phyloP scores from a whole-genome alignment of 2,329 filamentous ascomycete genomes.

The Byssochlamys sp. region DNA sequence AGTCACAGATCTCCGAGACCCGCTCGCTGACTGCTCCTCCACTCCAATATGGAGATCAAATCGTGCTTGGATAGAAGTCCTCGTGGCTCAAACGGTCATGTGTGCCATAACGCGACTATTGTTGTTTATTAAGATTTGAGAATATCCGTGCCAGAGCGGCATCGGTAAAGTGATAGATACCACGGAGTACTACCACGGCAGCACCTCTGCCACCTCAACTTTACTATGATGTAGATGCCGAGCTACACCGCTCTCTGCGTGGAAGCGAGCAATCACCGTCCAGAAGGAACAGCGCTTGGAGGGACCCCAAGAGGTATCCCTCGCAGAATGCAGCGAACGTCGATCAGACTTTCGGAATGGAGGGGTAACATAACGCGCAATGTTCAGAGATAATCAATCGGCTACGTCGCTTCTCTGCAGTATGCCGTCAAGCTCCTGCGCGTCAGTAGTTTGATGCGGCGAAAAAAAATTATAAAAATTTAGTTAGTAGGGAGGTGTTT shows the following conservation, averaged over 20 bases:
- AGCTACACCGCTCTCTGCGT: background rate
- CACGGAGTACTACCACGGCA: background rate
- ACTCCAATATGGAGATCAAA: background rate
- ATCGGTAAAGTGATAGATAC: background rate
- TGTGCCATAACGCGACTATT: background rate
- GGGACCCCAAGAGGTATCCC: background rate
- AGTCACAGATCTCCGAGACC: background rate
- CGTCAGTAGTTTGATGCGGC: background rate
- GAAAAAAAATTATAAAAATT: background rate
- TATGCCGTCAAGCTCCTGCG: background rate
- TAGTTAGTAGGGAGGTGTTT: background rate
- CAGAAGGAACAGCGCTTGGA: background rate
- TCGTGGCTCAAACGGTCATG: background rate
- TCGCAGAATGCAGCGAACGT: background rate
- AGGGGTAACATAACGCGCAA: background rate
- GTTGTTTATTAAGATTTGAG: background rate
- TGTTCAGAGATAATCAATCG: background rate
- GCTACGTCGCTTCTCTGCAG: background rate
- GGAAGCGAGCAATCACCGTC: background rate
- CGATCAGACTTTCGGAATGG: background rate
- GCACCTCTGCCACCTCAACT: background rate
- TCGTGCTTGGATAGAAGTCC: background rate
- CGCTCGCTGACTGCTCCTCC: background rate
- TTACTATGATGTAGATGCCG: background rate
- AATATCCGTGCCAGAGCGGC: background rate